Conservation (phyloP, 805 yeast species). For the Yarrowia divulgata region DNA sequence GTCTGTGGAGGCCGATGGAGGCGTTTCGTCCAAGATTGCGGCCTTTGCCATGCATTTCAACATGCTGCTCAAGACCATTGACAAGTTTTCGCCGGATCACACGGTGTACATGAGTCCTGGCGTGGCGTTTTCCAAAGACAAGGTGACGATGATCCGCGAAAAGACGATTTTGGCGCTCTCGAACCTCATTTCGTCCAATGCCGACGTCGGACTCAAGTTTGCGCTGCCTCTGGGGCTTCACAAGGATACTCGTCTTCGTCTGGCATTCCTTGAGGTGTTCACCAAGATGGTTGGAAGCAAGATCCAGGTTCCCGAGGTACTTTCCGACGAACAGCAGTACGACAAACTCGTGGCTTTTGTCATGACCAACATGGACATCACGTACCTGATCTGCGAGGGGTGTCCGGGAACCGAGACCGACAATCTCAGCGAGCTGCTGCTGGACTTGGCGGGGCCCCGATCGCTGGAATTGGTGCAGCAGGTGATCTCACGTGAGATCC, state of each 20-base stretch:
- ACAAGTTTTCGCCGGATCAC: conserved; percentile 49
- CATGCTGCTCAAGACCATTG: conserved; percentile 57
- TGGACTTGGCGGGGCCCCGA: conserved; percentile 58
- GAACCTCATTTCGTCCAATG: conserved; percentile 72
- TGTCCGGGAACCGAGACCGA: conserved; percentile 77
- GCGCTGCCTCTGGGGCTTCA: conserved; percentile 83
- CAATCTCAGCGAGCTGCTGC: conserved; percentile 69
- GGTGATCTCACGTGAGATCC: conserved; percentile 68
- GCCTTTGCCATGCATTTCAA: conserved; percentile 58
- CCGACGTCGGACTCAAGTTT: conserved; percentile 76
- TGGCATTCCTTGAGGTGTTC: conserved; percentile 79
- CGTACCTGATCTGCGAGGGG: conserved; percentile 61
- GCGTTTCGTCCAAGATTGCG: conserved; percentile 50
- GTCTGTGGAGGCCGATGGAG: conserved; percentile 47
- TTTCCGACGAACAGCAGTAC: conserved; percentile 42
- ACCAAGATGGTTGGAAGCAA: conserved; percentile 61
- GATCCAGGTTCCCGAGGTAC: conserved; percentile 47
- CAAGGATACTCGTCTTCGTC: conserved; percentile 66
- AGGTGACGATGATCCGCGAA: conserved; percentile 55
- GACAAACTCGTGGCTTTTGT: conserved; percentile 45
- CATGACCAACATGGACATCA: conserved; percentile 49
- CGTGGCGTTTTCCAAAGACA: conserved; percentile 40
- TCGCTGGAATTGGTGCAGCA: conserved; percentile 56
- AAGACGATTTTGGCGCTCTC: conserved; percentile 71
- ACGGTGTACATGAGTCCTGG: conserved; percentile 35